Evolutionary conservation across 805 yeast genomes (phyloP).

Genomic region (Sugiyamaella valdiviana): DNA sequence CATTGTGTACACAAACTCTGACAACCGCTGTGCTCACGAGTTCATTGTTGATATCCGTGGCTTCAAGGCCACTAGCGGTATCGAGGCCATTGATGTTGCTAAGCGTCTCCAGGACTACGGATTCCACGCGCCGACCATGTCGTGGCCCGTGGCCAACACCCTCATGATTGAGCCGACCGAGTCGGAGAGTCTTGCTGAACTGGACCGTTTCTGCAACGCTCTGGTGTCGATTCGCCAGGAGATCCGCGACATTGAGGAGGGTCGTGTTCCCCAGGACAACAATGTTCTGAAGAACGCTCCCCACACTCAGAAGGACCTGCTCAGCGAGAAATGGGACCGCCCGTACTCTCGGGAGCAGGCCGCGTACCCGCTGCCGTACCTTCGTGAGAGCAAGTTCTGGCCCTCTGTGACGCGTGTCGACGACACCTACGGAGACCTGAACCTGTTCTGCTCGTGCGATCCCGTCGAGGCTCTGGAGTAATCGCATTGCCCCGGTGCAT

Average conservation of each 20-base stretch:
- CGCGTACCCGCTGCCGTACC: conserved; percentile 78
- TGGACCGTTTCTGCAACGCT: conserved; percentile 85
- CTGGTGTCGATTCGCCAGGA: conserved; percentile 78
- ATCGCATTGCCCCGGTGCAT: background rate
- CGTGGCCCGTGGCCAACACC: conserved; percentile 97
- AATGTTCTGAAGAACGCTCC: conserved; percentile 83
- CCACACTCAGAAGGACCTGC: conserved; percentile 75
- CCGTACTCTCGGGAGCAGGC: conserved; percentile 92
- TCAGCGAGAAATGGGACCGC: conserved; percentile 72
- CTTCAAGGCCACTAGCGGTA: conserved; percentile 62
- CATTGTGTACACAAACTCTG: conserved; percentile 61
- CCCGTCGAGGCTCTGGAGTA: conserved; percentile 15
- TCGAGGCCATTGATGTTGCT: conserved; percentile 95
- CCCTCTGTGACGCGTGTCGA: conserved; percentile 90
- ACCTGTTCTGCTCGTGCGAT: conserved; percentile 83
- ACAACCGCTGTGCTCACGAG: conserved; percentile 90
- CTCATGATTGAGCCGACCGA: conserved; percentile 98
- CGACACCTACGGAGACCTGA: conserved; percentile 90
- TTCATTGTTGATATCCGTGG: conserved; percentile 88
- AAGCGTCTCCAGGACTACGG: conserved; percentile 97
- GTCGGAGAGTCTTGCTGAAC: conserved; percentile 79
- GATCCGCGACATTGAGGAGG: conserved; percentile 64
- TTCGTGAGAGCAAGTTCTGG: conserved; percentile 81
- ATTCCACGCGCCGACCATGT: conserved; percentile 98
- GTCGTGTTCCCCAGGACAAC: conserved; percentile 45